Percentiles rank a stretch among this genome's conserved stretches.
Conservation (phyloP, 1,139 yeast species). For the Saccharomycopsis hybrid region DNA sequence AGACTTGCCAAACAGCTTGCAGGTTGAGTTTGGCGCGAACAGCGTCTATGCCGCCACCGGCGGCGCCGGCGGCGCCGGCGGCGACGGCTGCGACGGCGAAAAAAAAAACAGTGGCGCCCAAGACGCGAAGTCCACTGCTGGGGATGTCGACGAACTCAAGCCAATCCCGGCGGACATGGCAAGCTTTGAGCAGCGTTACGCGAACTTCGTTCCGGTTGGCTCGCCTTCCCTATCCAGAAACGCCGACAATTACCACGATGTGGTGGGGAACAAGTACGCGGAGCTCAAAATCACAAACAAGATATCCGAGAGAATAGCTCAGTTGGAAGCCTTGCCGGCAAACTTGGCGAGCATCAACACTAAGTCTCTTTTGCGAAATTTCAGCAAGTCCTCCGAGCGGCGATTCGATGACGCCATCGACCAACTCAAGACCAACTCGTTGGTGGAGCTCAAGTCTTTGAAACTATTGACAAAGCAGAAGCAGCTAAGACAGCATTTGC, state of each 20-base stretch:
- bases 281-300: conserved; percentile 50
- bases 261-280: conserved; percentile 26
- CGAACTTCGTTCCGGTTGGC: conserved; percentile 29
- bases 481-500: conserved; percentile 66
- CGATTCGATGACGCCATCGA: conserved; percentile 43
- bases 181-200: conserved; percentile 31
- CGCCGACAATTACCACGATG: conserved; percentile 19
- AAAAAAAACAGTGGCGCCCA: too few species aligned
- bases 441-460: conserved; percentile 78
- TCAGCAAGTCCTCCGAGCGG: conserved; percentile 27
- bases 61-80: too few species aligned
- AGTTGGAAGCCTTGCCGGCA: conserved; percentile 71
- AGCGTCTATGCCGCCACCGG: too few species aligned
- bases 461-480: conserved; percentile 80
- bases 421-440: conserved; percentile 52
- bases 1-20: conserved; percentile 56
- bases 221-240: conserved; percentile 8
- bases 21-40: conserved; percentile 25
- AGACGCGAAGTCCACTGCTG: conserved; percentile 2
- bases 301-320: conserved; percentile 61
- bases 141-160: conserved; percentile 19
- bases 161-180: conserved; percentile 25
- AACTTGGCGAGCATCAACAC: conserved; percentile 60
- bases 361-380: conserved; percentile 10
- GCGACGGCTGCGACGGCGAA: too few species aligned